Conservation (phyloP, 805 yeast genomes). For the Yarrowia osloensis region DNA sequence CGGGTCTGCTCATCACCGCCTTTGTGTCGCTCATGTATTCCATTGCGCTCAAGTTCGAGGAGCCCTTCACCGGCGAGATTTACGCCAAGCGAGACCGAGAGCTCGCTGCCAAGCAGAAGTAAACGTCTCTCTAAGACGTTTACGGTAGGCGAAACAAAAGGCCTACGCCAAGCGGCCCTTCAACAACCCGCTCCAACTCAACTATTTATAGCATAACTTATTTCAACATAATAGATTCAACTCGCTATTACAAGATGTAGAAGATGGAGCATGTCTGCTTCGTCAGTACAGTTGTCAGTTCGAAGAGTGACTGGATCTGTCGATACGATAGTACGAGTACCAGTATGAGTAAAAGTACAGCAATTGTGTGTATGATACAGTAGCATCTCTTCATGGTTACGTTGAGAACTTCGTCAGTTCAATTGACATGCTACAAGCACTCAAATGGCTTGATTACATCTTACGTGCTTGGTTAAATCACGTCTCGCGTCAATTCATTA, state of each 20-base stretch:
- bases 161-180: not conserved
- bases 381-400: too few species aligned
- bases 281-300: too few species aligned
- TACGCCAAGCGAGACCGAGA: constrained; percentile 70
- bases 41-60: constrained; percentile 85
- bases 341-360: too few species aligned
- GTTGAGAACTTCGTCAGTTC: too few species aligned
- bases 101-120: constrained; percentile 39
- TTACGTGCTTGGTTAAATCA: too few species aligned
- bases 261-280: too few species aligned
- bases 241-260: constrained; percentile 29
- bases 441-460: too few species aligned
- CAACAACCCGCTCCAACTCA: constrained; percentile 10
- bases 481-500: too few species aligned
- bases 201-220: constrained; percentile 30
- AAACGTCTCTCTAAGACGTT: not conserved
- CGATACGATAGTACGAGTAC: too few species aligned
- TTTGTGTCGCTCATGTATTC: constrained; percentile 80
- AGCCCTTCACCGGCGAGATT: constrained; percentile 92
- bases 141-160: not conserved
- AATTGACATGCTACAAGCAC: too few species aligned
- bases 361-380: too few species aligned
- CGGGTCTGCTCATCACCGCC: constrained; percentile 73
- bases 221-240: constrained; percentile 30
- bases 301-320: too few species aligned